Conservation (phyloP, 192 early-diverging fungal genomes). For the Mortierella claussenii region DNA sequence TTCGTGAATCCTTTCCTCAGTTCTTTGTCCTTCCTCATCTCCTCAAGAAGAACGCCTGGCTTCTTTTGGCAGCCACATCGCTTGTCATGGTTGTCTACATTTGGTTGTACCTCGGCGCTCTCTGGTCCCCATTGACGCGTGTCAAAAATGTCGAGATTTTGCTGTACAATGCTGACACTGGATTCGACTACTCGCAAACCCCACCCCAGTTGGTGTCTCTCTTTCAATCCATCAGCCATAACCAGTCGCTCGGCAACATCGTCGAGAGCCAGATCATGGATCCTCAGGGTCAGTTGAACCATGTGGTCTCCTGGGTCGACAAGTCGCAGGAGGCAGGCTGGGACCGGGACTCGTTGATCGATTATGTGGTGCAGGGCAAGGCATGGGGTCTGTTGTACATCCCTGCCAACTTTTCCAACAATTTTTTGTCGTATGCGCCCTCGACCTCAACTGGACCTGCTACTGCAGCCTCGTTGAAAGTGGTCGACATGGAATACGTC, state of each 20-base stretch:
- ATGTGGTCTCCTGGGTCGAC: slow-evolving; percentile 39
- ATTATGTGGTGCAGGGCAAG: slow-evolving; percentile 29
- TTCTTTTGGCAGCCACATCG: slow-evolving; percentile 24
- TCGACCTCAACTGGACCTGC: slow-evolving; percentile 30
- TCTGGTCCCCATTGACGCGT: slow-evolving; percentile 44
- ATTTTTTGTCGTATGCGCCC: slow-evolving; percentile 42
- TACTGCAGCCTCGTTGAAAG: slow-evolving; percentile 19
- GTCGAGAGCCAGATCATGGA: slow-evolving; percentile 44
- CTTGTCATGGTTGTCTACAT: slow-evolving; percentile 40
- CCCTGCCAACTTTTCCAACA: slow-evolving; percentile 52
- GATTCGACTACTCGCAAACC: slow-evolving; percentile 43
- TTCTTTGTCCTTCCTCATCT: slow-evolving; percentile 49
- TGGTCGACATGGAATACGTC: slow-evolving; percentile 40
- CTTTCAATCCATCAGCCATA: slow-evolving; percentile 35
- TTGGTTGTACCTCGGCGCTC: slow-evolving; percentile 44
- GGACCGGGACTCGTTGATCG: slow-evolving; percentile 24
- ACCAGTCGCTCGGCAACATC: slow-evolving; percentile 26
- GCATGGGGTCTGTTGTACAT: slow-evolving; percentile 41
- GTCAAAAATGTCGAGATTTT: slow-evolving; percentile 46
- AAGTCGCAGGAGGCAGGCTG: slow-evolving; percentile 30
- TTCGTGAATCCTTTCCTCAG: slow-evolving; percentile 23
- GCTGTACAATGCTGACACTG: slow-evolving; percentile 42
- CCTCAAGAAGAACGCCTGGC: slow-evolving; percentile 34
- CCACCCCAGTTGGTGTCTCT: slow-evolving; percentile 28
- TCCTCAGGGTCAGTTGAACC: slow-evolving; percentile 30